Percentiles rank a stretch among this genome's conserved stretches.
Conservation (phyloP, 208 protist genomes). For the Acanthamoeba healyi region DNA sequence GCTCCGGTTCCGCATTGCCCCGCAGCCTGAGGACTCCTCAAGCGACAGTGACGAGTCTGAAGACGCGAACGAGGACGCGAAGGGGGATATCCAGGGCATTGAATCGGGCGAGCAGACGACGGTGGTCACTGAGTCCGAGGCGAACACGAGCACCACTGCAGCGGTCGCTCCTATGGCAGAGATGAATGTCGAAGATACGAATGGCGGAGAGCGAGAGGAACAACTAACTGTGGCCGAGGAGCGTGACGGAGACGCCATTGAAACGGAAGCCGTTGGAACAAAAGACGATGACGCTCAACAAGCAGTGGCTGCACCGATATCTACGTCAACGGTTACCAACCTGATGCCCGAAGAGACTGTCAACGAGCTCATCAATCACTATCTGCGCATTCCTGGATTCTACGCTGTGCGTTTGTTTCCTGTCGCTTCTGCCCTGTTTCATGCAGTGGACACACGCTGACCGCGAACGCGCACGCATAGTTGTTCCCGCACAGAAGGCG, state of each 20-base stretch:
- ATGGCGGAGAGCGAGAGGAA: no score
- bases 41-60: background rate
- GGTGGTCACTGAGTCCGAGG: no score
- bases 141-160: no score
- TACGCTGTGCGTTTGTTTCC: background rate
- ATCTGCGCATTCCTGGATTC: conserved; percentile 13
- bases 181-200: no score
- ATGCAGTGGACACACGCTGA: background rate
- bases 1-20: background rate
- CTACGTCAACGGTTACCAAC: background rate
- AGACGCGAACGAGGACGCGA: no score
- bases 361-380: background rate
- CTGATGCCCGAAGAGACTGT: background rate
- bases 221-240: no score
- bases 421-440: background rate
- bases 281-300: background rate
- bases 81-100: no score
- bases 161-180: no score
- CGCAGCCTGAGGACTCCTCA: background rate
- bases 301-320: no score
- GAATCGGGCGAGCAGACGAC: background rate
- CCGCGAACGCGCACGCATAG: background rate
- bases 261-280: background rate
- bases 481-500: background rate
- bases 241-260: background rate